Evolutionary conservation across 345 rosid genomes (phyloP).

Genomic region (Rhodamnia argentea): DNA sequence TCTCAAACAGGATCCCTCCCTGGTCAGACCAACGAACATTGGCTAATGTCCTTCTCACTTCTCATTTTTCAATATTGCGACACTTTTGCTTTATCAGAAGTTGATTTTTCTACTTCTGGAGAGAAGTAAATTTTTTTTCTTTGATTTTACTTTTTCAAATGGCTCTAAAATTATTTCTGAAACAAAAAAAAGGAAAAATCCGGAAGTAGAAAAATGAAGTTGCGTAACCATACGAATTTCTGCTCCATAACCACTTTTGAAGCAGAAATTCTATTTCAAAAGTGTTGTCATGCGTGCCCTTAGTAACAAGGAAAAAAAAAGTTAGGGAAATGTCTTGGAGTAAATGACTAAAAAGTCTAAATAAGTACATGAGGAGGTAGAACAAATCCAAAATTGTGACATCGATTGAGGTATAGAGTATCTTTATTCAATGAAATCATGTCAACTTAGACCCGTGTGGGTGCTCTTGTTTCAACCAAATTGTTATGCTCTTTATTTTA

Average conservation of each 20-base stretch:
- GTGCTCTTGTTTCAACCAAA: neutral
- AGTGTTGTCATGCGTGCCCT: neutral
- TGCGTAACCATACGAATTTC: too few species aligned
- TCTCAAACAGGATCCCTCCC: too few species aligned
- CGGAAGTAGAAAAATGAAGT: too few species aligned
- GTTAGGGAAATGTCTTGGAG: neutral
- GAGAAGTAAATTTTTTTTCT: too few species aligned
- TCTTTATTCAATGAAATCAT: neutral
- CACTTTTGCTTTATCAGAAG: too few species aligned
- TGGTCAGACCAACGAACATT: neutral
- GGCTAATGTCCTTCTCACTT: neutral
- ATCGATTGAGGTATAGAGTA: neutral
- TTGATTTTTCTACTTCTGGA: too few species aligned
- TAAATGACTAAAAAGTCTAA: neutral
- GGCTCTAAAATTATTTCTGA: too few species aligned
- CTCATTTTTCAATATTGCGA: neutral
- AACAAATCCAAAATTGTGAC: neutral
- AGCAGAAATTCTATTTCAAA: too few species aligned
- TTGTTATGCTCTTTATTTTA: neutral
- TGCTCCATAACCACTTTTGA: too few species aligned
- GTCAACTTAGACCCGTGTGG: neutral
- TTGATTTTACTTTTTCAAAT: too few species aligned
- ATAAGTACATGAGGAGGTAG: neutral
- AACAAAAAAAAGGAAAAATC: too few species aligned
- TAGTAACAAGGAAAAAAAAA: neutral